Base-by-base conservation (phyloP, 352 stramenopile genomes). In the Phytophthora podocarpi region DNA sequence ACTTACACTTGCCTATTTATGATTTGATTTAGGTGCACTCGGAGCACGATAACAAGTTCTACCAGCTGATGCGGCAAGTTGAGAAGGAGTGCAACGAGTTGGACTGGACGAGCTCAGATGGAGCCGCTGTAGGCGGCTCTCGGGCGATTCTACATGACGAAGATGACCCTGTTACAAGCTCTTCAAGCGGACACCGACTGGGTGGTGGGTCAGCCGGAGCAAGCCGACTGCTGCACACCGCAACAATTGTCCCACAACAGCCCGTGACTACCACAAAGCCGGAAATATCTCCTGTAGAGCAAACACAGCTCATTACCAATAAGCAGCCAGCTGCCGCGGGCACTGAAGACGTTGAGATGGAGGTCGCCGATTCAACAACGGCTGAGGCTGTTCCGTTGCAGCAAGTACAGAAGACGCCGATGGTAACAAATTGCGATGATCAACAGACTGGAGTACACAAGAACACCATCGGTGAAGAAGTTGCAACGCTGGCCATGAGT, bases 41-140 rank as follows among this genome's bases (percentile, higher is more conserved):
- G 1, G 82, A 92, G 27, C 85, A 94, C 60, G 81, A 94, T 49
- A 78, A 62, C 41, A 77, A 94, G 47, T 94, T 94, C 27, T 94
- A 91, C 43, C 74, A 89, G 52, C 54, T 94, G n/a, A 92, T 94
- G 85, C 72, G 81, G 1, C 70, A 85, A 59, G 74, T 94, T 26
- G 85, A 94, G 50, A 76, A 74, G 30, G 85, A 94, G 35, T 89
- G 82, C 54, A 64, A 76, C 13, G 84, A 89, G n/a, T 52, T 90
- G 0, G 80, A 91, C 50, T 93, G 84, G 84, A 89, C 76, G 11
- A 73, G 80, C 39, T 67, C 64, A 4, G 34, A 56, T 5, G 82
- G 82, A 7, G 58, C 67, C 5, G 49, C 61, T 10, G 67, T 87
- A 4, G 83, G 81, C 5, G 72, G 80, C 1, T 53, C 40, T 20